A percentile compares a stretch with the other conserved stretches of the same genome.
Evolutionary conservation across 78 protist species (phyloP).

Genomic region (Creolimax fragrantissima): DNA sequence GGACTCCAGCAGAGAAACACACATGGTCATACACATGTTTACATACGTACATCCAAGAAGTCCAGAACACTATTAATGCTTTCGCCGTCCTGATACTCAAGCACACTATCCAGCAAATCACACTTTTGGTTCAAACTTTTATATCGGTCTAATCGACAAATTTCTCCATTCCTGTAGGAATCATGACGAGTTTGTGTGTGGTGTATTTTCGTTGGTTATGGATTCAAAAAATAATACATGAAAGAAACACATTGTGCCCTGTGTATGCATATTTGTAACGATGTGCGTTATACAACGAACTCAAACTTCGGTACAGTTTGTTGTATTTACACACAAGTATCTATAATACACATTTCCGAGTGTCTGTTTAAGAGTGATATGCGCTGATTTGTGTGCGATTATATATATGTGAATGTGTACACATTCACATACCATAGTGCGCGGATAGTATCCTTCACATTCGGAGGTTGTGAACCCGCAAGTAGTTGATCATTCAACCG

Average conservation of each 20-base stretch:
- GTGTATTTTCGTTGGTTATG: neutral
- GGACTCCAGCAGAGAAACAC: neutral
- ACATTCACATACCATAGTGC: too few relatives aligned
- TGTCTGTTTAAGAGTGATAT: neutral
- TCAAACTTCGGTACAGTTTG: neutral
- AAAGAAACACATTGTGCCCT: neutral
- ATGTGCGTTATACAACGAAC: too few relatives aligned
- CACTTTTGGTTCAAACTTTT: neutral
- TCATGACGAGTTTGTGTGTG: neutral
- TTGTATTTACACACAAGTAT: neutral
- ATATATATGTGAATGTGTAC: too few relatives aligned
- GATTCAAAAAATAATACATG: neutral
- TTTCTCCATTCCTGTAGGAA: neutral
- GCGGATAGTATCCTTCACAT: too few relatives aligned
- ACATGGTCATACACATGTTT: neutral
- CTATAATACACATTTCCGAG: neutral
- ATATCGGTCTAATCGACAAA: neutral
- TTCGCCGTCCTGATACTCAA: neutral
- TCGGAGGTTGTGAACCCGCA: too few relatives aligned
- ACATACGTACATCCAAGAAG: neutral
- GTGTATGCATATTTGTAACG: neutral
- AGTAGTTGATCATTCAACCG: too few relatives aligned
- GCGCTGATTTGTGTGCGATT: neutral
- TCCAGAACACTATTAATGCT: neutral
- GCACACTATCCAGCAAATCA: neutral